Evolutionary conservation across 2,329 filamentous ascomycete species (phyloP), one percentile per base, ranked within the genome.

Genomic region (Claviceps capensis): DNA sequence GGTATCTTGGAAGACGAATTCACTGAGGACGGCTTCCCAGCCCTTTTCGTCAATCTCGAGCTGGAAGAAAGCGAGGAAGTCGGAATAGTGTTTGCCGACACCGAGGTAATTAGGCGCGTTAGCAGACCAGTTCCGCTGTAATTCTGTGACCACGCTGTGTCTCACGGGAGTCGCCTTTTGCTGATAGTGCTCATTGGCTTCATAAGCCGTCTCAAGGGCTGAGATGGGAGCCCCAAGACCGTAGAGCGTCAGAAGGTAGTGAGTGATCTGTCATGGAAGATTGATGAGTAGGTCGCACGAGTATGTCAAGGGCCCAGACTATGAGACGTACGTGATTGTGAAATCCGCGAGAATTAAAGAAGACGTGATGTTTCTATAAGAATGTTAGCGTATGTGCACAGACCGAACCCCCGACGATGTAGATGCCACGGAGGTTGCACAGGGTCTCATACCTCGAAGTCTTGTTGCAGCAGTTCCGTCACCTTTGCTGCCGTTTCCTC

Each of bases 51-150:
- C 77, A 37, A 95, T 87, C 63, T 93, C 83, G 1, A 68, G 63
- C 61, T 87, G 78, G 68, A 88, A 96, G 70, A 86, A 95, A 6
- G 71, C 69, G 2, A 95, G 72, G 62, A 86, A 95, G 60, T 88
- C 81, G 8, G 79, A 69, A 62, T 94, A 95, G 64, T 77, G 68
- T 50, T 69, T 57, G 17, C 68, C 79, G 9, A 82, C 76, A 11
- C 85, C 86, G 0, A 93, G 69, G 56, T 78, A 81, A 13, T 62
- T 62, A 48, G 73, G 72, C 52, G 84, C 85, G 38, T 57, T 58
- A 34, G 69, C 68, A 3, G 70, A 67, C 49, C 76, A 78, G 52
- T 84, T 72, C 8, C 71, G 63, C 55, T 61, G 61, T 1, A 91
- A 72, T 45, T 78, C 74, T 4, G 76, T 59, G 6, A 85, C 65